Evolutionary conservation across 768 basidiomycete genomes (phyloP).

Genomic region (Amanita fuliginea): DNA sequence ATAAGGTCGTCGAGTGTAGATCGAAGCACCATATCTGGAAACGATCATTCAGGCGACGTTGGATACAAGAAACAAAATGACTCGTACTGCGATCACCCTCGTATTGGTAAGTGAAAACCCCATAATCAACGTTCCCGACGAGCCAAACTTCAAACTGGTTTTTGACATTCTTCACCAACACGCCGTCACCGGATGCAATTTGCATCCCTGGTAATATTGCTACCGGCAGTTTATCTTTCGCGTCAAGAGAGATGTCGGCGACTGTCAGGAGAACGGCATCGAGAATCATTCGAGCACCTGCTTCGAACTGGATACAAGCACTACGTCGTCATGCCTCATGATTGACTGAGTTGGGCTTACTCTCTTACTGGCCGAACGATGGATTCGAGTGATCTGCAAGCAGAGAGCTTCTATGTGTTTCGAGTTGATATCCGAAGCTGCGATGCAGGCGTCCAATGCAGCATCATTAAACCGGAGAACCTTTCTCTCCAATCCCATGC

Average conservation of each 20-base stretch:
- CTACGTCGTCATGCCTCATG: neutral
- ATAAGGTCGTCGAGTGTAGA: too few relatives aligned
- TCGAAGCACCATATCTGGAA: neutral
- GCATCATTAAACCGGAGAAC: too few relatives aligned
- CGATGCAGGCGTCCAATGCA: too few relatives aligned
- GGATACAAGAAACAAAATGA: neutral
- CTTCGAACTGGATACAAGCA: neutral
- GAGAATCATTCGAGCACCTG: too few relatives aligned
- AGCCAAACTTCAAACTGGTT: too few relatives aligned
- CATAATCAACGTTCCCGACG: constrained; percentile 7
- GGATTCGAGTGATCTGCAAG: too few relatives aligned
- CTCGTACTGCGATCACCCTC: neutral
- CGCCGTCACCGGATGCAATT: too few relatives aligned
- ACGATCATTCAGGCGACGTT: neutral
- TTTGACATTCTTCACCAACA: too few relatives aligned
- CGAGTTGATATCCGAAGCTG: too few relatives aligned
- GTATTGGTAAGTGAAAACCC: constrained; percentile 2
- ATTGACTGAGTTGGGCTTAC: neutral
- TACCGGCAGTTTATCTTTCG: constrained; percentile 5
- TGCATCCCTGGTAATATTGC: constrained; percentile 9
- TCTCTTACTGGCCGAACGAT: too few relatives aligned
- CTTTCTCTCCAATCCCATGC: too few relatives aligned
- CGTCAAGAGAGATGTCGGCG: constrained; percentile 5
- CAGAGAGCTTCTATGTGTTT: too few relatives aligned
- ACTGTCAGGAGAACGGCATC: constrained; percentile 8